These are phyloP conservation scores for Jacaranda mimosifolia DNA, from an alignment of 257 asterid species.

Conservation along the genomic window DNA sequence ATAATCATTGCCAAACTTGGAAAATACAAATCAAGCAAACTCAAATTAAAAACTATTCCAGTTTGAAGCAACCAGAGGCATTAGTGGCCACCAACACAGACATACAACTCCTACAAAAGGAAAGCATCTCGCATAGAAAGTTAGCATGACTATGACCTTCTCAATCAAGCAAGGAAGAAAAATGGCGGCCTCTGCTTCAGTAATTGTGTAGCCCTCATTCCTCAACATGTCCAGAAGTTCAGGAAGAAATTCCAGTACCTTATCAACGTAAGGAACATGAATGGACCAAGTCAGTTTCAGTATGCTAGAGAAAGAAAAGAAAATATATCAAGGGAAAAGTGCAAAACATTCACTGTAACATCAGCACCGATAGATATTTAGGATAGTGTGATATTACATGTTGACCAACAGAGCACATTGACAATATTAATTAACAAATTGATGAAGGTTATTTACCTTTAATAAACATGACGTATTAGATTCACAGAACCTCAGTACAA, in stretches of 20 bases:
- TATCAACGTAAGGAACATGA: constrained; percentile 31
- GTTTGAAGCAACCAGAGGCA: constrained; percentile 24
- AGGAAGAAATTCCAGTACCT: constrained; percentile 99
- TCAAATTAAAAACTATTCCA: not conserved
- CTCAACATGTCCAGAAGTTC: constrained; percentile 88
- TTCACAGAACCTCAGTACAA: constrained; percentile 92
- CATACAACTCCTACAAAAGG: not conserved
- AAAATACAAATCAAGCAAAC: not conserved
- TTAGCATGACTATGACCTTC: constrained; percentile 61
- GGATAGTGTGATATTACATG: constrained; percentile 9
- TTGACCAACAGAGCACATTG: constrained; percentile 1
- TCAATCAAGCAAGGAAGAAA: constrained; percentile 95
- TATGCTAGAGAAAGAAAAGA: not conserved
- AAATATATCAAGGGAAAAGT: not conserved
- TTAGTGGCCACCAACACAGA: constrained; percentile 17
- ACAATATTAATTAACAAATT: constrained; percentile 13
- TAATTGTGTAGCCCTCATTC: constrained; percentile 84
- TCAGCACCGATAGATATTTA: constrained; percentile 1
- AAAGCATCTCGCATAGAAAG: constrained; percentile 25
- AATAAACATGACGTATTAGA: constrained; percentile 91
- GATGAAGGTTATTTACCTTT: constrained; percentile 57
- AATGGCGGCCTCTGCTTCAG: constrained; percentile 97
- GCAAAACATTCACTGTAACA: not conserved
- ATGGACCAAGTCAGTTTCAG: constrained; percentile 30
- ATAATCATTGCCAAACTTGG: not conserved